Conservation (phyloP, 2,329 filamentous ascomycete species). For the Hypomyces rosellus region DNA sequence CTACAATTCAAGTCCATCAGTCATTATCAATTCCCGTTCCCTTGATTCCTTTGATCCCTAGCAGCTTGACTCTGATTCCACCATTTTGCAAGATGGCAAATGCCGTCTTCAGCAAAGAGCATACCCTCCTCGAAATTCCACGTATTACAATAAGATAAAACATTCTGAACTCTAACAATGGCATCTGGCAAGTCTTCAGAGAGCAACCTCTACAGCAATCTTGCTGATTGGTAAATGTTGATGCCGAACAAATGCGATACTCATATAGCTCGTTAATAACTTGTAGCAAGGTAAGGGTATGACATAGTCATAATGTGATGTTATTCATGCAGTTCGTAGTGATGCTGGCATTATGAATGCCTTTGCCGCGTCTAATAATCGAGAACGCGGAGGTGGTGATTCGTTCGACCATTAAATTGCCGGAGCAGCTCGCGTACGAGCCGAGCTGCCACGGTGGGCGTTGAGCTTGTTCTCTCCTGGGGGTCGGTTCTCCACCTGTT, state of each 20-base stretch:
- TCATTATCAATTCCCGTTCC: background rate
- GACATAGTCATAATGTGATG: conserved; percentile 11
- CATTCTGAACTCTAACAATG: conserved; percentile 16
- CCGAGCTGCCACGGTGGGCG: conserved; percentile 1
- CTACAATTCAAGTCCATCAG: background rate
- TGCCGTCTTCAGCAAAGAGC: background rate
- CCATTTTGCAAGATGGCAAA: background rate
- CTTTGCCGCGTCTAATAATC: conserved; percentile 6
- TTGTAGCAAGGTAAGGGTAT: conserved; percentile 18
- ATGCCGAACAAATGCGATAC: conserved; percentile 4
- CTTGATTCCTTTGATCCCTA: background rate
- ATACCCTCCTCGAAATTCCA: conserved; percentile 3
- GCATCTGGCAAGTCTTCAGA: conserved; percentile 4
- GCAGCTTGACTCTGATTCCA: background rate
- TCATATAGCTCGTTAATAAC: conserved; percentile 11
- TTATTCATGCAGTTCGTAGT: conserved; percentile 27
- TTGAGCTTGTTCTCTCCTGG: conserved; percentile 20
- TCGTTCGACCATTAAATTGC: background rate
- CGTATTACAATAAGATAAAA: conserved; percentile 23
- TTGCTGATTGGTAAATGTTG: conserved; percentile 3
- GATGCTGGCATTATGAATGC: conserved; percentile 28
- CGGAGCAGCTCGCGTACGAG: background rate
- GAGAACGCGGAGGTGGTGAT: background rate
- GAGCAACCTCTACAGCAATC: conserved; percentile 4
- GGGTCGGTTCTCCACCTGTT: conserved; percentile 40